A percentile compares a stretch with the other conserved stretches of the same genome.
Evolutionary conservation across 805 yeast species (phyloP).

Genomic region (Debaryomyces maramus): DNA sequence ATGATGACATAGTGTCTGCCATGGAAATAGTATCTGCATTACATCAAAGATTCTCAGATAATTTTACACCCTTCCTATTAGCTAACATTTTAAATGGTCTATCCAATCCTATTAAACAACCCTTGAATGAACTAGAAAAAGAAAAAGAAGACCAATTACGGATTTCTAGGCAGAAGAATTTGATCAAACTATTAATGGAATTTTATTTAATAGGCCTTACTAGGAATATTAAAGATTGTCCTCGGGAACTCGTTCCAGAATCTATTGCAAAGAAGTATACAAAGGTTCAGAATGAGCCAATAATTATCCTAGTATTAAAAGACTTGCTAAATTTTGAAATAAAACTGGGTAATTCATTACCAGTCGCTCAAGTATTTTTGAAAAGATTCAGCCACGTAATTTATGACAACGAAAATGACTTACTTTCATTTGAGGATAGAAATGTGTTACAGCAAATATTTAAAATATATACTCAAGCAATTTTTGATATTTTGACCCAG

Average conservation of each 20-base stretch:
- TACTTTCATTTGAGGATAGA: conserved; percentile 28
- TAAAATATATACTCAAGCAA: conserved; percentile 43
- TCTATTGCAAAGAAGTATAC: conserved; percentile 37
- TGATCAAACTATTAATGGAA: conserved; percentile 57
- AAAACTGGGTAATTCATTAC: conserved; percentile 28
- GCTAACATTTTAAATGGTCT: conserved; percentile 44
- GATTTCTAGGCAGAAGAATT: conserved; percentile 42
- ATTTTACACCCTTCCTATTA: conserved; percentile 53
- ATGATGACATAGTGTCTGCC: conserved; percentile 61
- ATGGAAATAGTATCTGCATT: conserved; percentile 67
- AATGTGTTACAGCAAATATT: conserved; percentile 36
- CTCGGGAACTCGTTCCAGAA: conserved; percentile 42
- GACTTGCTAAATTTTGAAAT: conserved; percentile 29
- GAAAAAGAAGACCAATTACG: conserved; percentile 48
- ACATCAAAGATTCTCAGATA: conserved; percentile 67
- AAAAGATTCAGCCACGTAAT: conserved; percentile 44
- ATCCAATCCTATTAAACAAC: conserved; percentile 24
- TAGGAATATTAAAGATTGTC: conserved; percentile 42
- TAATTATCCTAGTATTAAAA: conserved; percentile 26
- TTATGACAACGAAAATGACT: conserved; percentile 23
- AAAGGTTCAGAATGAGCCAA: conserved; percentile 22
- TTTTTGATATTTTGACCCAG: conserved; percentile 34
- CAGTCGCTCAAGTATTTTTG: conserved; percentile 48
- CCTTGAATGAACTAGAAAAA: conserved; percentile 20
- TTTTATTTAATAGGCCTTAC: conserved; percentile 59